Conservation (phyloP, 2,329 filamentous ascomycete genomes). For the Teratosphaeria destructans region DNA sequence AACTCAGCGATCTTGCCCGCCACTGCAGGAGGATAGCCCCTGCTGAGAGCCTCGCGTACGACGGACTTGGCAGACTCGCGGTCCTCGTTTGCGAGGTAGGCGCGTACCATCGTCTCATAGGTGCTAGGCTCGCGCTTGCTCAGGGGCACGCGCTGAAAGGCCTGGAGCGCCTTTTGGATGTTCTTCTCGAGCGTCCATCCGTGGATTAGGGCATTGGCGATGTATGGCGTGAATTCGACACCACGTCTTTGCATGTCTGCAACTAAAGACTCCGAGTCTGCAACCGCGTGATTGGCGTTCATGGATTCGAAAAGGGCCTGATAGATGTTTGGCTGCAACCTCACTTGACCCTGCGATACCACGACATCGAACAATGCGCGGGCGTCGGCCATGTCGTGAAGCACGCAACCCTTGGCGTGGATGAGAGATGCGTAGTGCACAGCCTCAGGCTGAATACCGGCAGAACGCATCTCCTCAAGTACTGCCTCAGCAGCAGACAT, state of each 20-base stretch:
- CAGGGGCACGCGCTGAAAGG: slow-evolving; percentile 69
- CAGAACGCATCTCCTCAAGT: slow-evolving; percentile 63
- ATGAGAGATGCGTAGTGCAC: slow-evolving; percentile 95
- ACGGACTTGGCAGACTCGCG: slow-evolving; percentile 64
- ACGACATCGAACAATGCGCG: slow-evolving; percentile 74
- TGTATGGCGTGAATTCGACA: slow-evolving; percentile 89
- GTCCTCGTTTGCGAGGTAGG: slow-evolving; percentile 76
- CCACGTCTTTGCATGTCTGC: slow-evolving; percentile 61
- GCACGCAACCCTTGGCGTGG: slow-evolving; percentile 87
- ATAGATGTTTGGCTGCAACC: slow-evolving; percentile 76
- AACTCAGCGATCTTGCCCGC: slow-evolving; percentile 90
- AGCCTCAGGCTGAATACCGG: slow-evolving; percentile 70
- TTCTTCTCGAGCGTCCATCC: slow-evolving; percentile 84
- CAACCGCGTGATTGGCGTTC: slow-evolving; percentile 84
- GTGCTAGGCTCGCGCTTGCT: slow-evolving; percentile 89
- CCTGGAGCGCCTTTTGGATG: slow-evolving; percentile 63
- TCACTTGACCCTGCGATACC: slow-evolving; percentile 54
- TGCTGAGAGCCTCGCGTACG: slow-evolving; percentile 79
- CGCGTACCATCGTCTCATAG: slow-evolving; percentile 96
- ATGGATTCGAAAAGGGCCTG: slow-evolving; percentile 95
- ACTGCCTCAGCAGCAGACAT: slow-evolving; percentile 80
- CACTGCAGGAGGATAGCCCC: slow-evolving; percentile 85
- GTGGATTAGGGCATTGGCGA: slow-evolving; percentile 95
- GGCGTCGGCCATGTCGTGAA: slow-evolving; percentile 82
- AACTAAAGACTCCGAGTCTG: slow-evolving; percentile 57